A percentile compares a stretch with the other conserved stretches of the same genome.
Evolutionary conservation across 2,329 filamentous ascomycete species (phyloP).

Genomic region (Hypoxylon sp.): DNA sequence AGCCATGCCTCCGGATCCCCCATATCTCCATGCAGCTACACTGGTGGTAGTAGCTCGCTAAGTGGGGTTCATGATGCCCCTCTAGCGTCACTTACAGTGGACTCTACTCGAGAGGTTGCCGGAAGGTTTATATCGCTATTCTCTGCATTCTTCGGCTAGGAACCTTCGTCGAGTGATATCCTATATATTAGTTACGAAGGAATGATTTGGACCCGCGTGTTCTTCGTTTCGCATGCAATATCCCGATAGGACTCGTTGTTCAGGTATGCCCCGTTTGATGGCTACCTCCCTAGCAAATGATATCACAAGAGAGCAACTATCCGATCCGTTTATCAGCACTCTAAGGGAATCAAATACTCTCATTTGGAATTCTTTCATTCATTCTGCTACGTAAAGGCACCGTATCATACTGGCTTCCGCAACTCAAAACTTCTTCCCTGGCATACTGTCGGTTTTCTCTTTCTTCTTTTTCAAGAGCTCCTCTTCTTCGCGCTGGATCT

Average conservation of each 20-base stretch:
- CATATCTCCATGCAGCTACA: no score
- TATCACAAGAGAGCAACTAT: neutral
- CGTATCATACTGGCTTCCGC: neutral
- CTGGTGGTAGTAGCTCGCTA: neutral
- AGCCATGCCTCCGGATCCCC: no score
- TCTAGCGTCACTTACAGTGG: neutral
- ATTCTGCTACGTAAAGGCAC: neutral
- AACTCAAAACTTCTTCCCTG: slow-evolving; percentile 40
- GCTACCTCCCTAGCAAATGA: neutral
- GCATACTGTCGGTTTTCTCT: slow-evolving; percentile 44
- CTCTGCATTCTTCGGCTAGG: neutral
- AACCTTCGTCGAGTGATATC: no score
- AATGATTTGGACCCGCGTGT: no score
- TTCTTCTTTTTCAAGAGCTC: slow-evolving; percentile 47
- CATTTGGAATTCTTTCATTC: neutral
- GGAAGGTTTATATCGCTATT: neutral
- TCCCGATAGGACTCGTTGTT: no score
- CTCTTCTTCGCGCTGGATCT: slow-evolving; percentile 48
- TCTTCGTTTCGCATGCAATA: no score
- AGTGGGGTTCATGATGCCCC: neutral
- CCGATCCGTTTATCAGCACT: no score
- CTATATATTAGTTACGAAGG: no score
- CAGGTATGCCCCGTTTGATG: neutral
- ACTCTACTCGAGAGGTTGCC: neutral
- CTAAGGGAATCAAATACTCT: neutral